Evolutionary conservation across 768 basidiomycete genomes (phyloP).

Genomic region (Pisolithus marmoratus): DNA sequence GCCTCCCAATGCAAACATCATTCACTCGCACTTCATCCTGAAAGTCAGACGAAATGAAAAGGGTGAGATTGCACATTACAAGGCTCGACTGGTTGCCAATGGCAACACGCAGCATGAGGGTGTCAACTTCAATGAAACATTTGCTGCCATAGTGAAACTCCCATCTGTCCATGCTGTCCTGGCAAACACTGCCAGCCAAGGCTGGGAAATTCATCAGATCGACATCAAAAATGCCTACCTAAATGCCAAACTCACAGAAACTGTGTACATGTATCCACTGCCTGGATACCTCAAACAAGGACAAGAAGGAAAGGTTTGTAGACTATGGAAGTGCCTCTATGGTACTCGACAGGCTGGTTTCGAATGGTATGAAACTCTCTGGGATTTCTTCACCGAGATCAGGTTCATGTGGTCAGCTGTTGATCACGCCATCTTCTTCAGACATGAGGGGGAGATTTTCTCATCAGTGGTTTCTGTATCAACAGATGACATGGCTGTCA

Average conservation of each 20-base stretch:
- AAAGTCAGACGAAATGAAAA: slow-evolving; percentile 1
- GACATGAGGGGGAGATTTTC: not conserved
- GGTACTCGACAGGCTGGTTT: slow-evolving; percentile 22
- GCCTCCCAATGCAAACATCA: too few species aligned
- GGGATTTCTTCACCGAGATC: not conserved
- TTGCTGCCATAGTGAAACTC: slow-evolving; percentile 21
- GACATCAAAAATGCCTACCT: slow-evolving; percentile 10
- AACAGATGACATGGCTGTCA: slow-evolving; percentile 2
- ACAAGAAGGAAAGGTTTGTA: slow-evolving; percentile 13
- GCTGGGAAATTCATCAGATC: slow-evolving; percentile 13
- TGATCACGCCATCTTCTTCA: slow-evolving; percentile 5
- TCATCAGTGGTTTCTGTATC: not conserved
- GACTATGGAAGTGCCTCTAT: slow-evolving; percentile 24
- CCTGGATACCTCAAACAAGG: too few species aligned
- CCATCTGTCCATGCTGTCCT: slow-evolving; percentile 2
- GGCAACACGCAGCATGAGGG: slow-evolving; percentile 32
- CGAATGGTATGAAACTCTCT: slow-evolving; percentile 14
- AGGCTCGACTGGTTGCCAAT: slow-evolving; percentile 32
- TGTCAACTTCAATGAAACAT: slow-evolving; percentile 30
- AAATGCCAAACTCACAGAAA: too few species aligned
- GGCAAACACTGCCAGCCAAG: not conserved
- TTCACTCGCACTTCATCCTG: too few species aligned
- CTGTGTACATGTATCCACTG: too few species aligned
- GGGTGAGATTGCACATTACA: not conserved
- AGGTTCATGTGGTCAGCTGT: not conserved